phyloP scores from a whole-genome alignment of 2,329 filamentous ascomycete genomes.

The Penicillium sp. region DNA sequence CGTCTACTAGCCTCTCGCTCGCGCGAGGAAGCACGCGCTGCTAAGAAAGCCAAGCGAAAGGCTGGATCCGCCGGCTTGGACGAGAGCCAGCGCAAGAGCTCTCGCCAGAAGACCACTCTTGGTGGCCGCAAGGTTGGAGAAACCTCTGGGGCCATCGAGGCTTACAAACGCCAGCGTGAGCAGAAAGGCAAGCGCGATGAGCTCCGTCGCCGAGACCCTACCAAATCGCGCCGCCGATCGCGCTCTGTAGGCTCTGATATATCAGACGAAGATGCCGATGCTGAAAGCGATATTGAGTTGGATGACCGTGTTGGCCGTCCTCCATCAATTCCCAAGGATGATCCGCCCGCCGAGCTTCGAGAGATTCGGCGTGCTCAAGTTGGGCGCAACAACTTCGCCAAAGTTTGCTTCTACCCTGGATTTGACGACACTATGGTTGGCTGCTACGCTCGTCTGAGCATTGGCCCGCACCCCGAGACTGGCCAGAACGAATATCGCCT shows the following conservation, averaged over 20 bases:
- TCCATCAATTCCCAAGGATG: slow-evolving; percentile 58
- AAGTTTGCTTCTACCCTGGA: slow-evolving; percentile 89
- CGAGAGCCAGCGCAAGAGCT: slow-evolving; percentile 71
- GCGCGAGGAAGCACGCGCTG: slow-evolving; percentile 56
- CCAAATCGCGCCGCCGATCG: slow-evolving; percentile 55
- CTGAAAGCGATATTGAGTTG: slow-evolving; percentile 79
- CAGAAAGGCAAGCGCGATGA: slow-evolving; percentile 55
- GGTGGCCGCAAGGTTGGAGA: slow-evolving; percentile 67
- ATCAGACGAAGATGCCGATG: slow-evolving; percentile 63
- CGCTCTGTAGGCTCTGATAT: slow-evolving; percentile 61
- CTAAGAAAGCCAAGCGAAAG: slow-evolving; percentile 66
- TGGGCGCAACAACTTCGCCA: slow-evolving; percentile 79
- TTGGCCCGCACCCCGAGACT: slow-evolving; percentile 72
- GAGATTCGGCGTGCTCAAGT: slow-evolving; percentile 83
- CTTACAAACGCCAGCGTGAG: slow-evolving; percentile 61
- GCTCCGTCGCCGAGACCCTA: slow-evolving; percentile 44
- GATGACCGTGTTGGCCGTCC: slow-evolving; percentile 57
- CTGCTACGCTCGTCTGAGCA: slow-evolving; percentile 80
- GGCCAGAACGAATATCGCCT: slow-evolving; percentile 81
- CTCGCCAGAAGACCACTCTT: slow-evolving; percentile 67
- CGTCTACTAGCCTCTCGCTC: slow-evolving; percentile 70
- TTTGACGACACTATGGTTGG: slow-evolving; percentile 80
- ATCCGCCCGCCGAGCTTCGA: slow-evolving; percentile 68
- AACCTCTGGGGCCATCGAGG: slow-evolving; percentile 71
- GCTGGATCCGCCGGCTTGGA: slow-evolving; percentile 76